Base-by-base conservation (phyloP, 352 stramenopile genomes). In the Peronospora farinosa region DNA sequence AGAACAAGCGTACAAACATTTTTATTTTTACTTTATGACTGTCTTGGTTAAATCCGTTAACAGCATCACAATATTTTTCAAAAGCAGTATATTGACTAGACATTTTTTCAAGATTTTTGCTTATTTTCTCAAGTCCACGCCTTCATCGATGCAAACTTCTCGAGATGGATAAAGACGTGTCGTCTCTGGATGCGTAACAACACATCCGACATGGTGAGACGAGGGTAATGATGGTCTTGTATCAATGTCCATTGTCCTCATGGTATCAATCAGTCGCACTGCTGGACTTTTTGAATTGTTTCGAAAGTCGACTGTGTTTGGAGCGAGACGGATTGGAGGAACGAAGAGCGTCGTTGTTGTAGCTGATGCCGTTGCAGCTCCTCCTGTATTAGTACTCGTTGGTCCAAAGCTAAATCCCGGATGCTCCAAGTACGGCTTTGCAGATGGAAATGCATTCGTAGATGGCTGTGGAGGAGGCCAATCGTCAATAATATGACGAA, bases 401-500 rank as follows among this genome's bases (percentile, higher is more conserved):
- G 19, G 21, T 0, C 35, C 55, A 40, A 53, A 50, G 13, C 40
- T 15, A 7, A 66, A 61, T 5, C 47, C 47, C 15, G 52, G 47
- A 12, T 66, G 57, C 13, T 51, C 52, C 37, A 62, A 33, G 30
- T 66, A 58, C 2, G 46, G 52, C 36, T 51, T 9, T 17, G 54
- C 31, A 37, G 31, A 37, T 37, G 31, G 47, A 19, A 5, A 21
- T 25, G 13, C 5, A 33, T 25, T 2, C 11, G 51, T 16, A 0
- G 28, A 19, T 38, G 52, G 46, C 7, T 19, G 40, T 19, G 40
- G 49, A 17, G 23, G 50, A 54, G 72, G 72, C 72, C 69, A 83
- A 16, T 80, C 67, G 0, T 46, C 58, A 30, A 83, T 70, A 40
- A 83, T 65, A 27, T 80, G 67, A 2, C 65, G 66, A 13, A 83